Conservation (phyloP, 2,329 filamentous ascomycete species). For the Aspergillus nomiae region DNA sequence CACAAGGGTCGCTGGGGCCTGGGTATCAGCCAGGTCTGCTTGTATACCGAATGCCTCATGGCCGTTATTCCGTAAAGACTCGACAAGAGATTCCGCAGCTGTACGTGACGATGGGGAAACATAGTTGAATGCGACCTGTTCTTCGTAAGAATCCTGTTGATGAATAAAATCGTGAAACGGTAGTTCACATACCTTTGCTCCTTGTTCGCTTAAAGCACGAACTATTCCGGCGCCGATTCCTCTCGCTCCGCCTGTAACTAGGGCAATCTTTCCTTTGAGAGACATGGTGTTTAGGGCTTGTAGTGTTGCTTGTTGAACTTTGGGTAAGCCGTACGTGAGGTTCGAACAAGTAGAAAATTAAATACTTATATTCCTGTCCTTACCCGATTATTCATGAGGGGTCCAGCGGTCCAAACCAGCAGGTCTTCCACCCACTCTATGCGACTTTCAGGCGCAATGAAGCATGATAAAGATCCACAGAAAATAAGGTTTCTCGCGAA, state of each 20-base stretch:
- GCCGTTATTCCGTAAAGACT: slow-evolving; percentile 6
- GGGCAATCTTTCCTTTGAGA: slow-evolving; percentile 19
- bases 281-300: slow-evolving; percentile 13
- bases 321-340: background rate
- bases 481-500: background rate
- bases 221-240: slow-evolving; percentile 22
- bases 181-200: slow-evolving; percentile 14
- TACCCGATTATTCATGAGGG: background rate
- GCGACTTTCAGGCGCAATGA: background rate
- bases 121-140: slow-evolving; percentile 22
- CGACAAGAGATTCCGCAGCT: slow-evolving; percentile 14
- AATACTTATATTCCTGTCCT: background rate
- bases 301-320: background rate
- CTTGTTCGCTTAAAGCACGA: slow-evolving; percentile 13
- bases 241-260: slow-evolving; percentile 22
- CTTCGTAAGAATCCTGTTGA: background rate
- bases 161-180: background rate
- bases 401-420: background rate
- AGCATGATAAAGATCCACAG: background rate
- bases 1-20: slow-evolving; percentile 14
- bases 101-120: slow-evolving; percentile 15
- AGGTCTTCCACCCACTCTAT: background rate
- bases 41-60: slow-evolving; percentile 16
- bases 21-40: slow-evolving; percentile 15
- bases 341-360: background rate